Percentiles rank a stretch among this genome's conserved stretches.
phyloP scores from a whole-genome alignment of 768 basidiomycete species.

The Amanita thiersii region DNA sequence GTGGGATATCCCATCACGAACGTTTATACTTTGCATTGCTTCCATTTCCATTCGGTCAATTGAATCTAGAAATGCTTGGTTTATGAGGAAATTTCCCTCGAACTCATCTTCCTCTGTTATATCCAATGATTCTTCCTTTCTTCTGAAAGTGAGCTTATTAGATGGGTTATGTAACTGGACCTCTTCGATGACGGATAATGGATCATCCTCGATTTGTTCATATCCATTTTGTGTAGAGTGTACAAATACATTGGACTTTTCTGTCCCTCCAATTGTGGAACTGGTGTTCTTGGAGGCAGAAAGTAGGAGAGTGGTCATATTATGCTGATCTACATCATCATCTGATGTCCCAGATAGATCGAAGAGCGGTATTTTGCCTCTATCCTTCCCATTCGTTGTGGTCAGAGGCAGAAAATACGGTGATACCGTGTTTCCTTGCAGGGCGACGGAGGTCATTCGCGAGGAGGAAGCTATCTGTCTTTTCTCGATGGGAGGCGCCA shows the following conservation, averaged over 20 bases:
- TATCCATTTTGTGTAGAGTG: too few relatives aligned
- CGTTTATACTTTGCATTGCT: constrained; percentile 3
- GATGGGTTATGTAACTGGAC: too few relatives aligned
- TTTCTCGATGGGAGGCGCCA: not conserved
- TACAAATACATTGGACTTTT: too few relatives aligned
- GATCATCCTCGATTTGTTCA: too few relatives aligned
- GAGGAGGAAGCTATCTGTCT: constrained; percentile 5
- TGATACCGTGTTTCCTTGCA: not conserved
- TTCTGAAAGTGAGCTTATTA: too few relatives aligned
- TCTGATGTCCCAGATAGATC: too few relatives aligned
- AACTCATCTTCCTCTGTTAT: constrained; percentile 22
- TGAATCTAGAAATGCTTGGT: constrained; percentile 32
- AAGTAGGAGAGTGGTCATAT: too few relatives aligned
- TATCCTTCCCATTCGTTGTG: not conserved
- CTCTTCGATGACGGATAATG: too few relatives aligned
- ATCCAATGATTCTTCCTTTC: constrained; percentile 13
- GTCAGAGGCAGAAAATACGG: not conserved
- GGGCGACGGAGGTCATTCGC: not conserved
- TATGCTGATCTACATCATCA: too few relatives aligned
- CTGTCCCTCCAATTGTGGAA: too few relatives aligned
- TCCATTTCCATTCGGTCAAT: constrained; percentile 25
- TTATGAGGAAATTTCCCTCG: constrained; percentile 16
- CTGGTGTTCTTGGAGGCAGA: too few relatives aligned
- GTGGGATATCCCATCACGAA: not conserved
- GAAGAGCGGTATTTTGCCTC: too few relatives aligned